Conservation (phyloP, 306 rosid genomes). For the Dryas drummondii region DNA sequence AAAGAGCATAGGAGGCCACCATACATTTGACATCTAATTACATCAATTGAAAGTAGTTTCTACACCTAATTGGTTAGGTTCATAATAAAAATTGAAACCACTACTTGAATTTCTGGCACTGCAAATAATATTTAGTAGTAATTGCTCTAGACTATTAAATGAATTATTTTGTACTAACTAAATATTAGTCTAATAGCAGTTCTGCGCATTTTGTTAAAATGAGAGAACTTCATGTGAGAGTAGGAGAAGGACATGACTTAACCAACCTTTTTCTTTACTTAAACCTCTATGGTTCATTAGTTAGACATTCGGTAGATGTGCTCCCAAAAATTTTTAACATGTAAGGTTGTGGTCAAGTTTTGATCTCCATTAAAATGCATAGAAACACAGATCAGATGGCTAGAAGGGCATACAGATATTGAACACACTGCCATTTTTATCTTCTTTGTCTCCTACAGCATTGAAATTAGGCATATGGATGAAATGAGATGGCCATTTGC, state of each 20-base stretch:
- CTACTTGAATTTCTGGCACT: too few species aligned
- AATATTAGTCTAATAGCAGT: too few species aligned
- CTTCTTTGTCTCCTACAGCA: conserved; percentile 33
- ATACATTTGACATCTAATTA: too few species aligned
- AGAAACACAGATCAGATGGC: neutral
- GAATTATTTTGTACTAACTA: too few species aligned
- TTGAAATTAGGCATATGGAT: conserved; percentile 51
- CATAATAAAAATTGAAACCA: too few species aligned
- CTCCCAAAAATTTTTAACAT: neutral
- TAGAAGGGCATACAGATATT: neutral
- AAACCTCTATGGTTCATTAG: neutral
- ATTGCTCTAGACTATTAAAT: too few species aligned
- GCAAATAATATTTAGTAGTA: too few species aligned
- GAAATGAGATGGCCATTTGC: conserved; percentile 43
- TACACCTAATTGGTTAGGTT: too few species aligned
- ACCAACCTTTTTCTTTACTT: neutral
- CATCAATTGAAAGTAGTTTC: too few species aligned
- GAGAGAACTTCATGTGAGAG: neutral
- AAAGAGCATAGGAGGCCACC: neutral
- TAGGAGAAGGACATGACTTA: neutral
- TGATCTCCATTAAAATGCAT: neutral
- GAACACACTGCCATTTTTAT: conserved; percentile 25
- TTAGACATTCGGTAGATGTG: neutral
- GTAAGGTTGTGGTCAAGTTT: conserved; percentile 3
- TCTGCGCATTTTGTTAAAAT: neutral